Evolutionary conservation across 352 stramenopile genomes (phyloP), one percentile per base, ranked within the genome.

Genomic region (Discostella stelligera): DNA sequence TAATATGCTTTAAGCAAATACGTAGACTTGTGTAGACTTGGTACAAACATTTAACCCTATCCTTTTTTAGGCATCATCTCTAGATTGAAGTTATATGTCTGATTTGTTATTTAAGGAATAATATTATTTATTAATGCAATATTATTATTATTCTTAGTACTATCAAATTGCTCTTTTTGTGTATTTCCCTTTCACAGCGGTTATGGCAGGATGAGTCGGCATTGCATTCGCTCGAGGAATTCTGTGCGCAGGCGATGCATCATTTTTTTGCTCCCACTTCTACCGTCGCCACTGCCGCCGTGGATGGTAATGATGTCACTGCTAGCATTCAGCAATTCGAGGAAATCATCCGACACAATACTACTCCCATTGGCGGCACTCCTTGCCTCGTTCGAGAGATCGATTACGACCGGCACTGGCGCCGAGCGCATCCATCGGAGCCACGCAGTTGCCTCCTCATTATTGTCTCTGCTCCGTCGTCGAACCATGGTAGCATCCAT

Each of bases 391-490:
- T 58, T 41, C 0, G 80, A 88, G 6, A 89, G 56, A 67, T 90
- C 82, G 5, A 89, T 53, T 18, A 91, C 59, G 16, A 91, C 55
- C 0, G 86, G 76, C 11, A 49, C 18, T 2, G 86, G 86, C 52
- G 66, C 65, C 3, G 72, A 73, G 37, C 82, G 80, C 70, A 91
- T 85, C 86, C 86, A 91, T 71, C 77, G 50, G 20, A 88, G 53
- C 83, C 83, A 90, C 0, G 68, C 59, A 25, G 79, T 65, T 14
- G 80, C 66, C 20, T 88, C 80, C 50, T 90, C 80, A 53, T 66
- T 44, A 2, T 53, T 62, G 23, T 77, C 61, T 20, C 66, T 82
- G 20, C 37, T 18, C 9, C 32, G 32, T 41, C 32, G 32, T 9
- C 32, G 32, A 41, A 41, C 32, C 9, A n/a, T n/a, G n/a, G 32